A percentile compares a stretch with the other conserved stretches of the same genome.
phyloP scores from a whole-genome alignment of 2,329 filamentous ascomycete genomes.

The Penicillium capsulatum region DNA sequence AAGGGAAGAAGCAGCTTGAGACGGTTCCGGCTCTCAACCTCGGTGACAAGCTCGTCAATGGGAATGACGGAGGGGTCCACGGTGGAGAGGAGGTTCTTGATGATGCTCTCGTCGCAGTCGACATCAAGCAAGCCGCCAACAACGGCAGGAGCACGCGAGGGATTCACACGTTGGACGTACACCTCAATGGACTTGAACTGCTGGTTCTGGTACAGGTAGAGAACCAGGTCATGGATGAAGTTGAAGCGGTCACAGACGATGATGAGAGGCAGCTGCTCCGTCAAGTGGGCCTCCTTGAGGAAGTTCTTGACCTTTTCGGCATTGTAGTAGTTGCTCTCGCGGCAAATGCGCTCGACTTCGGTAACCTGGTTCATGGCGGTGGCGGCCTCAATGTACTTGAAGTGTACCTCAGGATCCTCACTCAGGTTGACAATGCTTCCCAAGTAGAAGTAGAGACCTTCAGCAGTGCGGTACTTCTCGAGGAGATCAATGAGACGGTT shows the following conservation, averaged over 20 bases:
- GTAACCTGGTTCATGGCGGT: constrained; percentile 90
- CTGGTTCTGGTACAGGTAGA: constrained; percentile 98
- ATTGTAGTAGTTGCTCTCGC: constrained; percentile 86
- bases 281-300: constrained; percentile 88
- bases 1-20: constrained; percentile 94
- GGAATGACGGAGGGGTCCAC: constrained; percentile 81
- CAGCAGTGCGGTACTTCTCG: constrained; percentile 95
- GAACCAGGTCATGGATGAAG: constrained; percentile 92
- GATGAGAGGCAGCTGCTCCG: constrained; percentile 91
- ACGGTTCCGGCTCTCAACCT: constrained; percentile 94
- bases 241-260: constrained; percentile 99
- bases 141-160: constrained; percentile 82
- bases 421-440: constrained; percentile 97
- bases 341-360: constrained; percentile 94
- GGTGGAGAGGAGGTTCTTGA: constrained; percentile 83
- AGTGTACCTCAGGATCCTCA: constrained; percentile 91
- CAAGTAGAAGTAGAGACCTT: constrained; percentile 97
- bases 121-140: constrained; percentile 92
- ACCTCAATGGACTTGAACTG: constrained; percentile 98
- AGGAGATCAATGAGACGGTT: constrained; percentile 84
- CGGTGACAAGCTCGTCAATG: constrained; percentile 86
- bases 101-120: constrained; percentile 93
- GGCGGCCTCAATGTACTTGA: constrained; percentile 98
- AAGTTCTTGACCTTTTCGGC: constrained; percentile 98
- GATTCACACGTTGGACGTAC: constrained; percentile 96